phyloP scores from a whole-genome alignment of 2,329 filamentous ascomycete genomes.

The Ceratocystis lukuohia region DNA sequence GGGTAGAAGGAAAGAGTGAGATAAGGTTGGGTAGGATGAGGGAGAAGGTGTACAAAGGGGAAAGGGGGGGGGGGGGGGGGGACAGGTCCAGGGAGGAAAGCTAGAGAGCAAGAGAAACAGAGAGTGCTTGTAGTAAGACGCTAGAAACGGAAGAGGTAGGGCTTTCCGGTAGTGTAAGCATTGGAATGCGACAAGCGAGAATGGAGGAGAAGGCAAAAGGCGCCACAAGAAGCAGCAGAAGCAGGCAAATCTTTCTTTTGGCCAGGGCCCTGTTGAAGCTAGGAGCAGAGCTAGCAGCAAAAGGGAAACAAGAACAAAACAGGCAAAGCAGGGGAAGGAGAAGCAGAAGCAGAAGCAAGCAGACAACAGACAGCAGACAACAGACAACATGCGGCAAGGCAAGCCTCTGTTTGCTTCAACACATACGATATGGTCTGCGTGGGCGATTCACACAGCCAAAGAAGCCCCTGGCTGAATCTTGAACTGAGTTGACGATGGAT shows the following conservation, averaged over 20 bases:
- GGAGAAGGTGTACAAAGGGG: too few relatives aligned
- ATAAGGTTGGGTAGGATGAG: too few relatives aligned
- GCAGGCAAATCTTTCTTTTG: too few relatives aligned
- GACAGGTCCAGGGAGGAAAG: too few relatives aligned
- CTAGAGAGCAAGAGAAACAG: not conserved
- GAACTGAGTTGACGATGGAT: not conserved
- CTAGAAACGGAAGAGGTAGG: constrained; percentile 2
- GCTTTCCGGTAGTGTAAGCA: not conserved
- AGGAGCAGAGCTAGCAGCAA: not conserved
- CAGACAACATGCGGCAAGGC: not conserved
- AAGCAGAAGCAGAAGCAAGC: not conserved
- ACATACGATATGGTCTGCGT: not conserved
- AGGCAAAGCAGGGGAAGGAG: not conserved
- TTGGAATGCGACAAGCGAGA: constrained; percentile 2
- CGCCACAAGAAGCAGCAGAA: too few relatives aligned
- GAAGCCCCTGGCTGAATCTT: not conserved
- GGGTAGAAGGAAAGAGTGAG: too few relatives aligned
- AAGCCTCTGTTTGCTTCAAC: too few relatives aligned
- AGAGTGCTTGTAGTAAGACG: not conserved
- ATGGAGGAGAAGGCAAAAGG: not conserved
- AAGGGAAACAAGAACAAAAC: not conserved
- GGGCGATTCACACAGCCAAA: too few relatives aligned
- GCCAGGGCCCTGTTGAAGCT: too few relatives aligned
- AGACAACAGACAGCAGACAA: not conserved
- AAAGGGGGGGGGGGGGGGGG: too few relatives aligned